Base-by-base conservation (phyloP, 2,329 filamentous ascomycete species). In the Cladorrhinum sp. region DNA sequence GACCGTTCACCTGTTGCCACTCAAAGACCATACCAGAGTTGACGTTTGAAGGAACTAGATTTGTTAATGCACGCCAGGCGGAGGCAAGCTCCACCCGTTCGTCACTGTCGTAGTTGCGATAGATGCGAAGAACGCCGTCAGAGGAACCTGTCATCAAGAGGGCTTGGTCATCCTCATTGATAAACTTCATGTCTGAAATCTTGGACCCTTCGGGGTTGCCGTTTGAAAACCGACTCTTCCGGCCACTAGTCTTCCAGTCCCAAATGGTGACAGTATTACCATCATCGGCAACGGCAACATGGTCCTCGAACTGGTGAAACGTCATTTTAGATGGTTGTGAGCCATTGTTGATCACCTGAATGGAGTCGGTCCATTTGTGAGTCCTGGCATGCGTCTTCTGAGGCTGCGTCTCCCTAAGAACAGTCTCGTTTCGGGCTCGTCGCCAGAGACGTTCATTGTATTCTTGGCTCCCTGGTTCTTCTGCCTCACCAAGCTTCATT, bases 1-100 rank as follows among this genome's bases (percentile, higher is more conserved):
- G 91, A 7, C 95, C 95, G 67, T 92, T 91, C n/a, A 96, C 93
- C 76, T 99, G 95, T 73, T 98, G 93, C 95, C 95, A 99, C 74
- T 99, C 93, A 72, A 98, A 96, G 24, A 98, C 93, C 76, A 99
- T 89, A 22, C 95, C 95, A 1, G 93, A 93, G 73, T 96, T 96
- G 70, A 93, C 89, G 69, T 93, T 96, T 73, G 91, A 96, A 3
- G 93, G 92, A 5, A 98, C 90, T 72, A 98, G 89, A 75, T 99
- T 92, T 12, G 92, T 96, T 61, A 99, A 77, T 3, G 95, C 95
- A 51, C 95, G 87, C 86, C 96, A 98, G 18, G 92, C 85, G 0
- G 93, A 92, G 2, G 96, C 92, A 27, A 99, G 84, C 75, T 96
- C 90, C 25, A 95, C 88, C 55, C 87, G 82, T 64, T 83, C 82